phyloP scores from a whole-genome alignment of 1,139 yeast species.

The Geotrichum histeridarum region DNA sequence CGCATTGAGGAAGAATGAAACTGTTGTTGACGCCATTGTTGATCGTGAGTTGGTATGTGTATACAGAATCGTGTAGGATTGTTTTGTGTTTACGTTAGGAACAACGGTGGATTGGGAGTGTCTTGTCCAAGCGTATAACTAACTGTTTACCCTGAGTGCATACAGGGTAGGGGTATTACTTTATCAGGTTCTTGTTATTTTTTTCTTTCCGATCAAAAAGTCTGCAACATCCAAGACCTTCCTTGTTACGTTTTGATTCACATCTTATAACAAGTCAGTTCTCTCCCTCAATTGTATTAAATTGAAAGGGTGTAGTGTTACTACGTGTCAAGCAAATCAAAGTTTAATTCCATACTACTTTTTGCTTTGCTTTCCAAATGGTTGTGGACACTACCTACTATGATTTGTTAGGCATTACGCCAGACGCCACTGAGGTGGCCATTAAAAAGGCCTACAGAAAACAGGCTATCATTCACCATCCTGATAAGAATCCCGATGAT shows the following conservation, averaged over 20 bases:
- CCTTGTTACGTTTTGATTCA: too few relatives aligned
- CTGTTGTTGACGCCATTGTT: conserved; percentile 12
- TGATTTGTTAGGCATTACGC: conserved; percentile 62
- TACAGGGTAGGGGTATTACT: not conserved
- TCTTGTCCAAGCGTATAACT: too few relatives aligned
- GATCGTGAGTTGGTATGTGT: conserved; percentile 8
- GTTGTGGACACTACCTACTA: conserved; percentile 93
- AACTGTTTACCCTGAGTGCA: not conserved
- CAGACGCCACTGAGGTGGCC: conserved; percentile 72
- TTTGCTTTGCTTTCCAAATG: not conserved
- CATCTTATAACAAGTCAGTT: too few relatives aligned
- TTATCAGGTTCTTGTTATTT: not conserved
- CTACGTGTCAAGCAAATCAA: not conserved
- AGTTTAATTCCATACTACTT: not conserved
- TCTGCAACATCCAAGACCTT: too few relatives aligned
- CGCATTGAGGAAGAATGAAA: not conserved
- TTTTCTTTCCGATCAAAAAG: not conserved
- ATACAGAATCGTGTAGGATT: not conserved
- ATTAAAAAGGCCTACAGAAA: conserved; percentile 92
- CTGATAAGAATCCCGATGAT: conserved; percentile 90
- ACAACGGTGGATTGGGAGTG: too few relatives aligned
- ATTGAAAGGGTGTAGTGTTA: too few relatives aligned
- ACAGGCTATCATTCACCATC: conserved; percentile 84
- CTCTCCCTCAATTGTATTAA: too few relatives aligned
- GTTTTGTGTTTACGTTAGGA: not conserved